A percentile compares a stretch with the other conserved stretches of the same genome.
These are phyloP conservation scores for Parathielavia hyrcaniae DNA, from an alignment of 495 filamentous ascomycete species.

Conservation along the genomic window DNA sequence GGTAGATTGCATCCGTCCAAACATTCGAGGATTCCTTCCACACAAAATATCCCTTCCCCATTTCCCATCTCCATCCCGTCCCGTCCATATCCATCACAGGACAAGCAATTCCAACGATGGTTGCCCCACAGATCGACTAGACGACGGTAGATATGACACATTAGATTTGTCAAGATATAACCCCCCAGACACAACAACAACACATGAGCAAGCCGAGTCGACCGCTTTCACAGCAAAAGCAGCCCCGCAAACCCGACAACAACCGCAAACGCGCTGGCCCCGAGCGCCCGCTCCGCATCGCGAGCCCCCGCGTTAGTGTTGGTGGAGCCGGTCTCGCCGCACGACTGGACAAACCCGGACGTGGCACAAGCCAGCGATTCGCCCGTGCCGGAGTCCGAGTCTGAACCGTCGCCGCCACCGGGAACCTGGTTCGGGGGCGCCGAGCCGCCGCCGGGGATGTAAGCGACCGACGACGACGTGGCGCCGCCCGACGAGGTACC, in stretches of 20 bases:
- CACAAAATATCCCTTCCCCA: too few relatives aligned
- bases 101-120: too few relatives aligned
- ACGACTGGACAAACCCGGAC: constrained; percentile 34
- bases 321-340: constrained; percentile 23
- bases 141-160: too few relatives aligned
- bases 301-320: constrained; percentile 29
- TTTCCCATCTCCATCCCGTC: too few relatives aligned
- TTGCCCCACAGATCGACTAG: too few relatives aligned
- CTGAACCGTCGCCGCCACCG: constrained; percentile 12
- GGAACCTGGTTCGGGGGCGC: constrained; percentile 15
- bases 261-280: constrained; percentile 46
- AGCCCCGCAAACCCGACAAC: constrained; percentile 43
- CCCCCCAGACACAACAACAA: too few relatives aligned
- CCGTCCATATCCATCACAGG: too few relatives aligned
- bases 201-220: too few relatives aligned
- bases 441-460: constrained; percentile 35
- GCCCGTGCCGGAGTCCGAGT: constrained; percentile 14
- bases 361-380: constrained; percentile 20
- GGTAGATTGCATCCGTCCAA: too few relatives aligned
- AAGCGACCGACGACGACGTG: constrained; percentile 25
- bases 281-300: constrained; percentile 37
- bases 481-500: constrained; percentile 26
- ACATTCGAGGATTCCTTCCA: too few relatives aligned
- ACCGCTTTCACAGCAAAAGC: constrained; percentile 34
- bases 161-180: too few relatives aligned